phyloP scores from a whole-genome alignment of 225 moss, liverwort and hornwort genomes.

The Rhytidiadelphus loreus region DNA sequence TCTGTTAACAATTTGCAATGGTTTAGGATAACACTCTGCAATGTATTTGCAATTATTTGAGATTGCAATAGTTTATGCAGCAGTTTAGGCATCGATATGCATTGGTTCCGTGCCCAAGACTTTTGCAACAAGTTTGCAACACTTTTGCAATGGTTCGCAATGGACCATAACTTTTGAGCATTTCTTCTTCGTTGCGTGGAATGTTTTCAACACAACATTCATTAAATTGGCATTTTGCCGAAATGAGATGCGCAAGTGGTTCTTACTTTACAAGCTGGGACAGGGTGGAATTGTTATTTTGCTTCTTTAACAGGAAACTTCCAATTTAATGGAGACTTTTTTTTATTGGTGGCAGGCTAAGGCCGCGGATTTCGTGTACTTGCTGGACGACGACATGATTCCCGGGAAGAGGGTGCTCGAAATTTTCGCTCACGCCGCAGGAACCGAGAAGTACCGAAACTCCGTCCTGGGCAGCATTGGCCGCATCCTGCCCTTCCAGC shows the following conservation, averaged over 20 bases:
- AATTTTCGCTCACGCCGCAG: constrained; percentile 64
- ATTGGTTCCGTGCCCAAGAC: neutral
- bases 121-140: neutral
- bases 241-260: neutral
- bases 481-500: constrained; percentile 68
- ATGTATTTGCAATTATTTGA: neutral
- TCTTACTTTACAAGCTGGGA: neutral
- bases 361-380: constrained; percentile 67
- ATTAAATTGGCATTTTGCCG: neutral
- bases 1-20: neutral
- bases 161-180: neutral
- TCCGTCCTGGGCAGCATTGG: constrained; percentile 85
- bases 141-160: neutral
- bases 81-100: neutral
- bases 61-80: too few species aligned
- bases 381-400: constrained; percentile 95
- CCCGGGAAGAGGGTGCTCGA: constrained; percentile 64
- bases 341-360: constrained; percentile 11
- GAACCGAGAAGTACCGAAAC: constrained; percentile 72
- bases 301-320: neutral
- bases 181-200: neutral
- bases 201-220: neutral
- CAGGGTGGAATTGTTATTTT: neutral
- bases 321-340: neutral
- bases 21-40: neutral